A percentile compares a stretch with the other conserved stretches of the same genome.
Conservation (phyloP, 164 flowering plant genomes). For the Tetrastigma voinierianum region DNA sequence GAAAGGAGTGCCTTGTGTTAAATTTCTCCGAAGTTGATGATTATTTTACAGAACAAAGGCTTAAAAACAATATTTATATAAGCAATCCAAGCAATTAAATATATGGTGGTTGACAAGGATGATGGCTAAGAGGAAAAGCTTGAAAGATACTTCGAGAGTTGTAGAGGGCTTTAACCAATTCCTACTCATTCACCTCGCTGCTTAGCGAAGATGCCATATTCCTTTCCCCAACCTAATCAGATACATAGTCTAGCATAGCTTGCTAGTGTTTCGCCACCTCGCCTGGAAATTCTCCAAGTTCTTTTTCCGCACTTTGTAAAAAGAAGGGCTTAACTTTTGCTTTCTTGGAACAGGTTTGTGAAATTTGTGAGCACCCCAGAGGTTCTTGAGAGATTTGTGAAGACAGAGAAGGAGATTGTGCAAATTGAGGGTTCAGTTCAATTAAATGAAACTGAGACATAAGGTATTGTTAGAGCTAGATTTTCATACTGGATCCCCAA, state of each 20-base stretch:
- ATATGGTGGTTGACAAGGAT: not conserved
- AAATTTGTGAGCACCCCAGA: slow-evolving; percentile 80
- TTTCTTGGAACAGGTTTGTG: slow-evolving; percentile 60
- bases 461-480: slow-evolving; percentile 40
- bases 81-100: not conserved
- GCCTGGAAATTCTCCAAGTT: too few species aligned
- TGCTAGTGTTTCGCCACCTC: too few species aligned
- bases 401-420: slow-evolving; percentile 67
- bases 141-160: slow-evolving; percentile 5
- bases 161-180: slow-evolving; percentile 1
- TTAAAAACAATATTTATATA: not conserved
- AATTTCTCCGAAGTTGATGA: not conserved
- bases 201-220: not conserved
- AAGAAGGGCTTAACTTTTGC: not conserved
- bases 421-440: slow-evolving; percentile 75
- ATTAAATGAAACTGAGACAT: slow-evolving; percentile 47
- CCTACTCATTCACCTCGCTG: not conserved
- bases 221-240: too few species aligned
- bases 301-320: too few species aligned
- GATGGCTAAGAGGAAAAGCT: not conserved
- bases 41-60: not conserved
- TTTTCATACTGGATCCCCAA: too few species aligned
- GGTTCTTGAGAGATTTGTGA: too few species aligned
- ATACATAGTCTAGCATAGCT: too few species aligned
- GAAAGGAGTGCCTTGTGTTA: not conserved